These are phyloP conservation scores for Bisporella sp. DNA, from an alignment of 2,329 filamentous ascomycete species.

Conservation along the genomic window DNA sequence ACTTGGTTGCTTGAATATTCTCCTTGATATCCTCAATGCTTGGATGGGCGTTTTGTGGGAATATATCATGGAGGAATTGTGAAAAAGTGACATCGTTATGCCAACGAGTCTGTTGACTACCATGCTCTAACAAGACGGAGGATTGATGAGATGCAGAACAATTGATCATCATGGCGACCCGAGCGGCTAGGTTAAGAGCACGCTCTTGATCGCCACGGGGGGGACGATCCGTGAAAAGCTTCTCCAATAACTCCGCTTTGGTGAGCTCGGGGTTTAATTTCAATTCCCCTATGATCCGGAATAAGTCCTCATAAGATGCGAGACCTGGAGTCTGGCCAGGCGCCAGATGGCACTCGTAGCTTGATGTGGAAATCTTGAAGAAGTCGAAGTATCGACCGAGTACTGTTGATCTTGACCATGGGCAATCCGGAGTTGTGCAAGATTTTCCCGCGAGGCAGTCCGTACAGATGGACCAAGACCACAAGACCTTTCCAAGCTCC, in stretches of 20 bases:
- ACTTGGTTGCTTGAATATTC: conserved; percentile 17
- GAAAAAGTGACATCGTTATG: conserved; percentile 15
- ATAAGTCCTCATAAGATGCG: conserved; percentile 19
- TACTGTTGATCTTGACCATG: conserved; percentile 12
- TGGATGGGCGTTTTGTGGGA: conserved; percentile 19
- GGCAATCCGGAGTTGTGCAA: no score
- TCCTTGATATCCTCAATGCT: conserved; percentile 17
- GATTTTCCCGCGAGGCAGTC: no score
- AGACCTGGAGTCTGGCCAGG: conserved; percentile 11
- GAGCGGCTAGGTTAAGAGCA: conserved; percentile 20
- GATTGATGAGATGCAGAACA: conserved; percentile 15
- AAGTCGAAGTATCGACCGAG: conserved; percentile 18
- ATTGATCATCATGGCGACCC: conserved; percentile 21
- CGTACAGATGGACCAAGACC: no score
- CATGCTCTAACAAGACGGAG: conserved; percentile 16
- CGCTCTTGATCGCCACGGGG: conserved; percentile 15
- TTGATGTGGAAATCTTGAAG: conserved; percentile 13
- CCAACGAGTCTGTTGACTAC: conserved; percentile 17
- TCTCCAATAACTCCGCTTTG: conserved; percentile 6
- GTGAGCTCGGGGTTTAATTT: conserved; percentile 15
- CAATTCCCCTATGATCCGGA: conserved; percentile 14
- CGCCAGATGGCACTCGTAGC: conserved; percentile 14
- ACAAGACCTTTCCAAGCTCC: no score
- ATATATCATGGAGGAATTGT: conserved; percentile 15
- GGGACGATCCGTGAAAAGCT: conserved; percentile 10